phyloP scores from a whole-genome alignment of 306 rosid genomes.

The Begonia masoniana region DNA sequence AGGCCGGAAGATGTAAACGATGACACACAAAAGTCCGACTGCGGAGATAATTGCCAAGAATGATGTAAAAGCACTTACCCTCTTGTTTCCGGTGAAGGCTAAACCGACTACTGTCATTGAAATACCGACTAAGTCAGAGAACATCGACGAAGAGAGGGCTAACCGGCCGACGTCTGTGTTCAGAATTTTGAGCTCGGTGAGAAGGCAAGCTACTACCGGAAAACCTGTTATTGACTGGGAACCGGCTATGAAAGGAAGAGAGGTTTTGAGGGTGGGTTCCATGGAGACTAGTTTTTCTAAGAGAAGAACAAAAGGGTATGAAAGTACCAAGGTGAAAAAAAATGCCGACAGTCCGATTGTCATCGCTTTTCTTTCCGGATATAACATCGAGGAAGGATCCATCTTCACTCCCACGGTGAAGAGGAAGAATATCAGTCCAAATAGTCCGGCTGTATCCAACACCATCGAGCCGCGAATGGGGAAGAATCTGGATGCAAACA shows the following conservation, averaged over 20 bases:
- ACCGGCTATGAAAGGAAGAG: slow-evolving; percentile 44
- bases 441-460: slow-evolving; percentile 36
- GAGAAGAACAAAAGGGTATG: slow-evolving; percentile 15
- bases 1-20: slow-evolving; percentile 24
- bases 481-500: slow-evolving; percentile 28
- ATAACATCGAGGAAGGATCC: slow-evolving; percentile 26
- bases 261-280: slow-evolving; percentile 7
- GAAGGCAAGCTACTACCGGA: slow-evolving; percentile 60
- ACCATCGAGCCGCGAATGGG: slow-evolving; percentile 29
- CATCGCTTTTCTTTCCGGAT: slow-evolving; percentile 27
- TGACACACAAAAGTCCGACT: not conserved
- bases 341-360: slow-evolving; percentile 42
- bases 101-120: not conserved
- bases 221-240: slow-evolving; percentile 53
- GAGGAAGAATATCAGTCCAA: slow-evolving; percentile 40
- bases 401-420: slow-evolving; percentile 43
- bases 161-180: slow-evolving; percentile 55
- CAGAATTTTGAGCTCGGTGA: slow-evolving; percentile 57
- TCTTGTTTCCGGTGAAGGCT: slow-evolving; percentile 2
- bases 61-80: not conserved
- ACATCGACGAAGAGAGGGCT: slow-evolving; percentile 46
- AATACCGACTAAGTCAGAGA: slow-evolving; percentile 47
- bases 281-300: not conserved
- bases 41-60: slow-evolving; percentile 1
- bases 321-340: slow-evolving; percentile 36